Evolutionary conservation across 176 grass and related monocot genomes (phyloP), one percentile per base, ranked within the genome.

Genomic region (Chrysopogon serrulatus): DNA sequence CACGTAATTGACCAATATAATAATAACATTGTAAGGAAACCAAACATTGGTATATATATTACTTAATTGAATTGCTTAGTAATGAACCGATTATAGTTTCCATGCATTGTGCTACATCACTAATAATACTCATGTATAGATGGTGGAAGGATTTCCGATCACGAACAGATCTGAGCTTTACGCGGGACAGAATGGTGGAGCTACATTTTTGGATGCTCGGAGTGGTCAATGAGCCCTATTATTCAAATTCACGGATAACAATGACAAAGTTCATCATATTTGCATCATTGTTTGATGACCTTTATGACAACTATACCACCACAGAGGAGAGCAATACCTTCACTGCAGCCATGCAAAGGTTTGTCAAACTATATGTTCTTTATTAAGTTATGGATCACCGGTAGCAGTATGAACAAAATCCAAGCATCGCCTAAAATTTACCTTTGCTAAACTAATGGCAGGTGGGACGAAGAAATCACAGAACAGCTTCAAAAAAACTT

Each of bases 341-440:
- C 27, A 82, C 62, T 23, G 28, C 56, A 24, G 78, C 83, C 26
- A 42, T 90, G n/a, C 51, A 90, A 71, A 90, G 83, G 87, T 89
- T 68, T 54, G 49, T 19, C 23, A 6, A 5, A 54, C 23, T 5
- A 19, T 54, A 7, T 54, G 6, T 21, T 23, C 8, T 6, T 8
- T 7, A 40, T 4, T 8, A 7, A 7, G 9, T 40, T 40, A 6
- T 40, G 5, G 39, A 40, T 40, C 39, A 40, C 39, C 39, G 5
- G 5, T 40, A 7, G 5, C 4, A 8, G 4, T 7, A 40, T 8
- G 9, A 40, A 8, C 49, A 21, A 21, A 23, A 4, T 54, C 21
- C 23, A 23, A 8, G n/a, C n/a, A n/a, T n/a, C n/a, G n/a, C n/a
- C n/a, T n/a, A n/a, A n/a, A n/a, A n/a, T n/a, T n/a, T 51, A 51